Base-by-base conservation (phyloP, 2,329 filamentous ascomycete genomes). In the Penicillium oxalicum region DNA sequence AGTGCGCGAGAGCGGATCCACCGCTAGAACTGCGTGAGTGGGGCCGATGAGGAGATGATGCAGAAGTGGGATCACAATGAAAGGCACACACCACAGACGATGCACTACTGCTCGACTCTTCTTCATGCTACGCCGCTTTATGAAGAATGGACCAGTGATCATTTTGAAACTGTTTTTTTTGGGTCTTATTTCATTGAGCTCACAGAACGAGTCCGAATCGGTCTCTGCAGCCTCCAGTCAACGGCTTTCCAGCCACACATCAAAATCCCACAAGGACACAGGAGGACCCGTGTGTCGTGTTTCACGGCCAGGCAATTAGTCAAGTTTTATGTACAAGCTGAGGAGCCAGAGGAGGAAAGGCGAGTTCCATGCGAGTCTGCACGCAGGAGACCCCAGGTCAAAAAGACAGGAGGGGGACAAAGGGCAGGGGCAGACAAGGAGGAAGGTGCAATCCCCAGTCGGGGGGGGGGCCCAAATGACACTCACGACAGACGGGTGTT, bases 251-350 rank as follows among this genome's bases (percentile, higher is more conserved):
- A 53, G 54, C 46, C 48, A 55, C 49, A 53, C 56, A 63, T 59
- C 60, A 61, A 51, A 54, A 48, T 54, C 56, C 54, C 43, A 42
- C 46, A 56, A 48, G 40, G 34, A 32, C 41, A 48, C 45, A 42
- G 48, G 45, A 26, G 28, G 18, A 5, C 29, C 5, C 34, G 42
- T 24, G 52, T 47, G 48, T 44, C 52, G 45, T 52, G 51, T 51
- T 53, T 52, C 54, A 55, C 54, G 45, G 39, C 45, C 52, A 51
- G 53, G 52, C 46, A 44, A 46, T 39, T 46, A 44, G 37, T 45
- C 50, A 50, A 53, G 54, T 32, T 7, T 34, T 66, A 67, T 67
- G 64, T 67, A 67, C 64, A 66, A 66, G 60, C 54, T 61, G 63
- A 59, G 60, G 49, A 47, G 55, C 47, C 57, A 49, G 42, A 25